Conservation (phyloP, 2,329 filamentous ascomycete species). For the Colletotrichum acutatum region DNA sequence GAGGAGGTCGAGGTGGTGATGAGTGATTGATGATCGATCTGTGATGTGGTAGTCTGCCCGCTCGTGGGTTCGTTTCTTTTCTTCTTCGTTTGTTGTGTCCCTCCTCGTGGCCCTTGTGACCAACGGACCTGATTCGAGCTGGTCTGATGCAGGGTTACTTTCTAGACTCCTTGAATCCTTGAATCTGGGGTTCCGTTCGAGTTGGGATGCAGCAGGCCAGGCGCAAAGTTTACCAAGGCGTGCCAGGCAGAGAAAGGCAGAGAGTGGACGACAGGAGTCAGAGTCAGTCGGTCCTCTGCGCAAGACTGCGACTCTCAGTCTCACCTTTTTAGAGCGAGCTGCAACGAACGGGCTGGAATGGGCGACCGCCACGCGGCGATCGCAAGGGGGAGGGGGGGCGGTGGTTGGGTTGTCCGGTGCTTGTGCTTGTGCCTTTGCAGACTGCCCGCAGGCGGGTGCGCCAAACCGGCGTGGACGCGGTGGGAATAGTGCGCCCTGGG, state of each 20-base stretch:
- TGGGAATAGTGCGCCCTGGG: constrained; percentile 1
- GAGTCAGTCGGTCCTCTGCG: background rate
- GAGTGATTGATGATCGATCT: constrained; percentile 21
- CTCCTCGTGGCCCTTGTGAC: constrained; percentile 3
- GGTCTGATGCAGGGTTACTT: constrained; percentile 16
- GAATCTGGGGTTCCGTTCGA: constrained; percentile 6
- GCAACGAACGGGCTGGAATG: constrained; percentile 33
- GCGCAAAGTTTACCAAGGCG: background rate
- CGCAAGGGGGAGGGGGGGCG: background rate
- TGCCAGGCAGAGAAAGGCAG: background rate
- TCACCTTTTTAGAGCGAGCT: constrained; percentile 33
- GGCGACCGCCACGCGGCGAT: constrained; percentile 13
- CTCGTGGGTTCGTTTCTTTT: constrained; percentile 14
- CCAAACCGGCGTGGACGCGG: background rate
- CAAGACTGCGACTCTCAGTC: constrained; percentile 21
- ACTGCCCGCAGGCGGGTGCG: background rate
- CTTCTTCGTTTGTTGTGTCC: constrained; percentile 18
- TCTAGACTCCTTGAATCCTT: background rate
- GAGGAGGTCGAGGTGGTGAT: background rate
- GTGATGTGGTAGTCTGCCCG: constrained; percentile 22
- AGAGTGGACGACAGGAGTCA: background rate
- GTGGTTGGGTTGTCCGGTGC: constrained; percentile 6
- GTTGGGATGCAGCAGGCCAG: constrained; percentile 2
- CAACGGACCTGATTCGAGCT: constrained; percentile 8
- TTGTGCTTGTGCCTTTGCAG: background rate